Conservation (phyloP, 2,329 filamentous ascomycete species). For the Pyricularia pennisetigena region DNA sequence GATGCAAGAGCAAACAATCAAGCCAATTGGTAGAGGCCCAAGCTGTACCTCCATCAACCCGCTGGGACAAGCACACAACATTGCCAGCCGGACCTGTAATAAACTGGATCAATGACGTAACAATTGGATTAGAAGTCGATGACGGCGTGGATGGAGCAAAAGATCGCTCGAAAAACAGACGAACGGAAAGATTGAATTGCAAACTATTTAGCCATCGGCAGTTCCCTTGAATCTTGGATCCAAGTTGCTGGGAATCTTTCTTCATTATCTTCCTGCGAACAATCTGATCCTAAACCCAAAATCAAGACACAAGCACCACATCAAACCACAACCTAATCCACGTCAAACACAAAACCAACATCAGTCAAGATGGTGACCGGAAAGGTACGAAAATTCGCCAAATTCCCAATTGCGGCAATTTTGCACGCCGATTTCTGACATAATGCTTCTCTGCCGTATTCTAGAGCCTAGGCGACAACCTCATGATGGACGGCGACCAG, state of each 20-base stretch:
- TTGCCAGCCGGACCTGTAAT: background rate
- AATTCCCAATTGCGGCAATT: background rate
- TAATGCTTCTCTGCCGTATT: background rate
- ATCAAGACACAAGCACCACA: background rate
- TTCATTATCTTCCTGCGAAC: background rate
- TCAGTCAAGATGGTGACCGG: background rate
- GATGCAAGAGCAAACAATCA: background rate
- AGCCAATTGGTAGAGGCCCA: background rate
- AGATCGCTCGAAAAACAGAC: background rate
- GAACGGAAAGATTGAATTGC: background rate
- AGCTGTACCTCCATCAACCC: background rate
- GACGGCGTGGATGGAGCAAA: background rate
- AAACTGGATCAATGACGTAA: background rate
- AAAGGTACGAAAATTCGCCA: background rate
- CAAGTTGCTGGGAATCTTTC: background rate
- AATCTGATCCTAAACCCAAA: background rate
- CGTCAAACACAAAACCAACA: background rate
- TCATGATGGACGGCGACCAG: background rate
- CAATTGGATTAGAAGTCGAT: background rate
- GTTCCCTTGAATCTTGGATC: background rate
- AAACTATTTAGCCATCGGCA: background rate
- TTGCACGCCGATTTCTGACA: background rate
- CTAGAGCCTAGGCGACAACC: background rate
- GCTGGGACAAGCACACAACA: background rate
- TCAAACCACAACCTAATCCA: background rate